phyloP scores from a whole-genome alignment of 106 monocot genomes.

The Amphibolis antarctica region DNA sequence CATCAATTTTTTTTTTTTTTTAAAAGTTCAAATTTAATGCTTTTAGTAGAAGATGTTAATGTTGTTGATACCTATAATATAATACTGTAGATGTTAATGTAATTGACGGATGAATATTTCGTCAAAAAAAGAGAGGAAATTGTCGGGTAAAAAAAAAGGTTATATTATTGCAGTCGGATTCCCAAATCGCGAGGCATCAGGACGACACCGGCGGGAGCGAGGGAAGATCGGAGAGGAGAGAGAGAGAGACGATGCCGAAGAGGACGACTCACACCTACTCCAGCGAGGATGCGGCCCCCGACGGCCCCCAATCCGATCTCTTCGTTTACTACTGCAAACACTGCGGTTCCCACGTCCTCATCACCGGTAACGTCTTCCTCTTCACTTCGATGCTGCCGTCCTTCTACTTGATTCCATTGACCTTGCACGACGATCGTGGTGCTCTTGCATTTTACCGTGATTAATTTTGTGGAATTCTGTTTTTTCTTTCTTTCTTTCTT shows the following conservation, averaged over 20 bases:
- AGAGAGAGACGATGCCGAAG: slow-evolving; percentile 61
- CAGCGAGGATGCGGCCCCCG: slow-evolving; percentile 80
- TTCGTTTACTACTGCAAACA: slow-evolving; percentile 99
- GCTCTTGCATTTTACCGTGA: too few species aligned
- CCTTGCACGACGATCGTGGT: too few species aligned
- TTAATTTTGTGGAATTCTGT: neutral
- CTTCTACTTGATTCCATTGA: neutral
- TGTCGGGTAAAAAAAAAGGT: too few species aligned
- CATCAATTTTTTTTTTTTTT: too few species aligned
- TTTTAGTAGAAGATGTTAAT: too few species aligned
- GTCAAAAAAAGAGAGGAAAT: too few species aligned
- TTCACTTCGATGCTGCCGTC: neutral
- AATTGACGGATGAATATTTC: too few species aligned
- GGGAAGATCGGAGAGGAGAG: neutral
- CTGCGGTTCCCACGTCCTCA: slow-evolving; percentile 90
- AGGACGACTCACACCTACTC: slow-evolving; percentile 99
- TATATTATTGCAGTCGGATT: too few species aligned
- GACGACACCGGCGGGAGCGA: neutral
- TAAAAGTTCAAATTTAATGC: too few species aligned
- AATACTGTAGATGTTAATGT: too few species aligned
- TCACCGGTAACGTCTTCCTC: slow-evolving; percentile 52
- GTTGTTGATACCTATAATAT: too few species aligned
- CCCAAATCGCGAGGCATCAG: too few species aligned
- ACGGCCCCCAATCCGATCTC: slow-evolving; percentile 80
- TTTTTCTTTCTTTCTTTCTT: neutral